Evolutionary conservation across 345 rosid species (phyloP).

Genomic region (Acer yangbiense): DNA sequence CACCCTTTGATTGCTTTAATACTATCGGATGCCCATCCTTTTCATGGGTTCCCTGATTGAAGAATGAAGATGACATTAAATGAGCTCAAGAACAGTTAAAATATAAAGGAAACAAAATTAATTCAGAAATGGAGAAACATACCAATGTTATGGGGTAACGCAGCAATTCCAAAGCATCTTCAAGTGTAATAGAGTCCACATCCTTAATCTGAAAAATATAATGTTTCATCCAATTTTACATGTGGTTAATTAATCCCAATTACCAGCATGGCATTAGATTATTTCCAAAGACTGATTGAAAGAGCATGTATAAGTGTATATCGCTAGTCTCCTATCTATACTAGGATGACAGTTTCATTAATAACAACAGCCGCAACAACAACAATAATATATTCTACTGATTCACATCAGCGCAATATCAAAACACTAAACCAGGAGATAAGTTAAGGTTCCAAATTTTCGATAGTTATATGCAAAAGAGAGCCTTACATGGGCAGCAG

Average conservation of each 20-base stretch:
- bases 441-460: not conserved
- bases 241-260: not conserved
- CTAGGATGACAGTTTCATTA: not conserved
- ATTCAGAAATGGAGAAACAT: conserved; percentile 24
- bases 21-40: conserved; percentile 77
- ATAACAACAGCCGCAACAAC: not conserved
- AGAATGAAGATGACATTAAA: conserved; percentile 3
- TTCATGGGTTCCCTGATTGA: conserved; percentile 78
- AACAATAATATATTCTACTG: not conserved
- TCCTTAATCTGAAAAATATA: conserved; percentile 61
- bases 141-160: conserved; percentile 84
- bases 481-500: conserved; percentile 61
- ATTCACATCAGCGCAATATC: not conserved
- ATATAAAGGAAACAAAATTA: conserved; percentile 1
- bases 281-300: not conserved
- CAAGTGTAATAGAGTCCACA: conserved; percentile 59
- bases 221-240: not conserved
- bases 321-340: not conserved
- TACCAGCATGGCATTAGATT: not conserved
- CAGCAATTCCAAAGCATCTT: conserved; percentile 77
- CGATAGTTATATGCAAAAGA: not conserved
- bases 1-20: conserved; percentile 65
- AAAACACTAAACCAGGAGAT: not conserved
- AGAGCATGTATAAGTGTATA: not conserved
- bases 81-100: conserved; percentile 5